Conservation (phyloP, 805 yeast genomes). For the Wickerhamomyces strasburgensis region DNA sequence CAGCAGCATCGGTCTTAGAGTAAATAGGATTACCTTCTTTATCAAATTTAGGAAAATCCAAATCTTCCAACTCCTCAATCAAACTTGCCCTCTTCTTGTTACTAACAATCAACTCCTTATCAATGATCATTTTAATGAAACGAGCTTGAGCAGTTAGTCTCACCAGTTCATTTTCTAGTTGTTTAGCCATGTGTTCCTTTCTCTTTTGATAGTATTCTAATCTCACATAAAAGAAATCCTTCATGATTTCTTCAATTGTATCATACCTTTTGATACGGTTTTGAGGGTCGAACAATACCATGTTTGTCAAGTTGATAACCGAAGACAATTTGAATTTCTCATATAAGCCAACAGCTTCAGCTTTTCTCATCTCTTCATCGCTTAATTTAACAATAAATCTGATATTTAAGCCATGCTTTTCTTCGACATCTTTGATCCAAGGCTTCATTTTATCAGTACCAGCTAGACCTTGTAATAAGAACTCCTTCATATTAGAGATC, state of each 20-base stretch:
- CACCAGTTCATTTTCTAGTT: conserved; percentile 68
- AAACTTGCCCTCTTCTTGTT: conserved; percentile 68
- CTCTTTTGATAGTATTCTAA: conserved; percentile 87
- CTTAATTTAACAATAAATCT: conserved; percentile 72
- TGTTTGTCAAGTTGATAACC: conserved; percentile 67
- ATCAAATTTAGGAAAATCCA: conserved; percentile 73
- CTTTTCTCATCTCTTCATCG: conserved; percentile 78
- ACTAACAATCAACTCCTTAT: conserved; percentile 59
- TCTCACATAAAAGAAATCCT: conserved; percentile 81
- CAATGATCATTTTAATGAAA: conserved; percentile 87
- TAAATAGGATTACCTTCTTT: conserved; percentile 62
- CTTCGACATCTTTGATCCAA: conserved; percentile 94
- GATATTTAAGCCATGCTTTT: conserved; percentile 82
- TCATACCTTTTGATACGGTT: conserved; percentile 85
- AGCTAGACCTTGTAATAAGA: conserved; percentile 62
- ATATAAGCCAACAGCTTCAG: conserved; percentile 68
- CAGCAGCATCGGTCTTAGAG: conserved; percentile 30
- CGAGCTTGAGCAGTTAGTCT: conserved; percentile 80
- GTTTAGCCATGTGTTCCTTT: conserved; percentile 70
- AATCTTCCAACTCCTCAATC: conserved; percentile 53
- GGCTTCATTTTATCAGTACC: conserved; percentile 71
- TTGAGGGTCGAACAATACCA: conserved; percentile 92
- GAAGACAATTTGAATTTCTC: conserved; percentile 78
- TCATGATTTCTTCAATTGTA: conserved; percentile 67
- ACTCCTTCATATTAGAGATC: conserved; percentile 90